Base-by-base conservation (phyloP, 768 basidiomycete genomes). In the Lactifluus volemus region DNA sequence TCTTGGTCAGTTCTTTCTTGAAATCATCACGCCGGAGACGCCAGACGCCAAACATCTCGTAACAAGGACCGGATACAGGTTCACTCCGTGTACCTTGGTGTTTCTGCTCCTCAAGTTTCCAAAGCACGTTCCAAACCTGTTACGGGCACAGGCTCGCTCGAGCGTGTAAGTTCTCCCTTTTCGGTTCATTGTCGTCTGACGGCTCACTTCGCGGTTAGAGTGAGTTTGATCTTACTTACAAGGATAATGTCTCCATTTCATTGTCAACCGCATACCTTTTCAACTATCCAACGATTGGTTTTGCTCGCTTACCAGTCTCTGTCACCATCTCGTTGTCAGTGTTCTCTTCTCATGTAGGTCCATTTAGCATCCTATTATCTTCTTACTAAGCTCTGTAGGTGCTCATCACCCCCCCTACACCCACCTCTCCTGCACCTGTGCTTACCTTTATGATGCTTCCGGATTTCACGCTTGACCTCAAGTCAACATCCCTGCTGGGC, bases 401-500 rank as follows among this genome's bases (percentile, higher is more conserved):
- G 59, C 76, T 76, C 34, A 73, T 92, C 45, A 78, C 77, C 15
- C 84, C 88, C 2, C 89, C 91, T 25, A 71, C 76, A 50, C 71
- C 80, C 45, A 65, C 78, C 68, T 76, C 81, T 51, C 52, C 78
- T 59, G 68, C 85, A 66, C 82, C 91, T 54, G 77, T 79, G 63
- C 65, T 96, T 59, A 83, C 84, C 1, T 70, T 96, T 39, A 84
- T 83, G 34, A 81, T 99, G 21, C 83, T 89, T 29, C 88, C 92
- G 2, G 85, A 91, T 68, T 97, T 99, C 68, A 84, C 84, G 15
- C 84, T 99, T 19, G 84, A 89, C 67, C 78, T 99, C 47, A 84
- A 86, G 53, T 94, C 92, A 11, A 92, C 86, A 7, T 98, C 94
- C 30, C 80, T 98, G 4, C 86, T 98, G 77, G 97, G 97, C 19